Evolutionary conservation across 2,329 filamentous ascomycete species (phyloP).

Genomic region (Penicillium sp.): DNA sequence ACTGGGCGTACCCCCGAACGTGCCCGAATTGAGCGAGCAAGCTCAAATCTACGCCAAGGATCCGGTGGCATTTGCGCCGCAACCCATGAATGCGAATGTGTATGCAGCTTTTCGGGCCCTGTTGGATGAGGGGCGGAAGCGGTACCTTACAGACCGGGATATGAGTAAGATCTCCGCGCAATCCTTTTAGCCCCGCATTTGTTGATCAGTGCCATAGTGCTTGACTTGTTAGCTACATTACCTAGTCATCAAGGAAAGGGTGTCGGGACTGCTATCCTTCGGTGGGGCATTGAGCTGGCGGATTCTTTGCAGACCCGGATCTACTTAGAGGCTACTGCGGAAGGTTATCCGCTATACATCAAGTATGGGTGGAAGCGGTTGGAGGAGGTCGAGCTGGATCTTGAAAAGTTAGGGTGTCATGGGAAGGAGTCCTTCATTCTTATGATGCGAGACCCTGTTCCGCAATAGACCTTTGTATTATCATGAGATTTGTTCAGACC

Average conservation of each 20-base stretch:
- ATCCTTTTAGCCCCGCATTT: neutral
- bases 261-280: constrained; percentile 45
- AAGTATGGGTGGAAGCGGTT: constrained; percentile 50
- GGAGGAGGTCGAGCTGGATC: constrained; percentile 40
- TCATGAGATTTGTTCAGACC: no score
- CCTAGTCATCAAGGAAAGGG: constrained; percentile 50
- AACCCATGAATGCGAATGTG: constrained; percentile 48
- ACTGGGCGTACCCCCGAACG: constrained; percentile 23
- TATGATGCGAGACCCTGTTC: constrained; percentile 28
- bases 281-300: constrained; percentile 51
- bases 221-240: constrained; percentile 51
- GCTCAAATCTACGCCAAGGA: constrained; percentile 34
- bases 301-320: constrained; percentile 46
- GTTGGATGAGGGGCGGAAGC: constrained; percentile 17
- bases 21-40: constrained; percentile 41
- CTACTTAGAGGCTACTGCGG: constrained; percentile 55
- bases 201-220: constrained; percentile 16
- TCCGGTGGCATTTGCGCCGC: constrained; percentile 42
- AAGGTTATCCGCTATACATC: constrained; percentile 50
- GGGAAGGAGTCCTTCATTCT: constrained; percentile 22
- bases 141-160: constrained; percentile 21
- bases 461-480: neutral
- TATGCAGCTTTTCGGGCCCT: constrained; percentile 20
- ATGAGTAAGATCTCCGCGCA: constrained; percentile 21
- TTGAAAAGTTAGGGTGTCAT: constrained; percentile 26